phyloP scores from a whole-genome alignment of 139 green algal species.

The Chloropicon primus region DNA sequence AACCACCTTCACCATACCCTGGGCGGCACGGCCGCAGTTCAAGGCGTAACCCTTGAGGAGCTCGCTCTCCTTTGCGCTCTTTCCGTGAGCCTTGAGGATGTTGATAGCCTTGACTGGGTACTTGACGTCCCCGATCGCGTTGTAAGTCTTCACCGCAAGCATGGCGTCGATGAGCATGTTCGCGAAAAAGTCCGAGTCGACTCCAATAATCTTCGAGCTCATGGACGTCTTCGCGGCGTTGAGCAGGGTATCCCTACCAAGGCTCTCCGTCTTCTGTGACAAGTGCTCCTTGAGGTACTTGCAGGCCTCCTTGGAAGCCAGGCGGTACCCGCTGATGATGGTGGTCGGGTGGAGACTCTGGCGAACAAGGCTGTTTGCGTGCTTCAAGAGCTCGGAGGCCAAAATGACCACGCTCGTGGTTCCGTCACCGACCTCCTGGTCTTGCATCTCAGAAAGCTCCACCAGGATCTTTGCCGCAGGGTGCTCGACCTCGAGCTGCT shows the following conservation, averaged over 20 bases:
- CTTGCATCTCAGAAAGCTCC: constrained; percentile 94
- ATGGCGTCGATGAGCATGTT: constrained; percentile 78
- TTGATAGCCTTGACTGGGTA: constrained; percentile 95
- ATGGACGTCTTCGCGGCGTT: constrained; percentile 84
- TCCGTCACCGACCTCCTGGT: constrained; percentile 95
- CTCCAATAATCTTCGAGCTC: constrained; percentile 82
- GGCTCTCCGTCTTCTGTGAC: constrained; percentile 48
- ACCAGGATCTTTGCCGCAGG: constrained; percentile 98
- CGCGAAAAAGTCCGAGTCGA: constrained; percentile 75
- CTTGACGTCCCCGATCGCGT: constrained; percentile 25
- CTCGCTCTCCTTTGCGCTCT: constrained; percentile 59
- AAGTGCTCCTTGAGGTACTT: constrained; percentile 86
- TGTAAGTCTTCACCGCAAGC: constrained; percentile 32
- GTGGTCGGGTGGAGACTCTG: constrained; percentile 95
- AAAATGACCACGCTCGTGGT: constrained; percentile 98
- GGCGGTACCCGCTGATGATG: constrained; percentile 90
- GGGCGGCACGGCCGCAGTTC: constrained; percentile 72
- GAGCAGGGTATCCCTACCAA: constrained; percentile 71
- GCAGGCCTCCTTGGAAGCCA: constrained; percentile 86
- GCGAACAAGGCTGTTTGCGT: constrained; percentile 85
- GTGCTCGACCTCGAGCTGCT: constrained; percentile 95
- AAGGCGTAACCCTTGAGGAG: constrained; percentile 94
- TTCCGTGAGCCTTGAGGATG: constrained; percentile 94
- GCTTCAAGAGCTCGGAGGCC: constrained; percentile 88
- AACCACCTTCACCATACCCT: constrained; percentile 45